Conservation (phyloP, 345 rosid species). For the Sisymbrium altissimum region DNA sequence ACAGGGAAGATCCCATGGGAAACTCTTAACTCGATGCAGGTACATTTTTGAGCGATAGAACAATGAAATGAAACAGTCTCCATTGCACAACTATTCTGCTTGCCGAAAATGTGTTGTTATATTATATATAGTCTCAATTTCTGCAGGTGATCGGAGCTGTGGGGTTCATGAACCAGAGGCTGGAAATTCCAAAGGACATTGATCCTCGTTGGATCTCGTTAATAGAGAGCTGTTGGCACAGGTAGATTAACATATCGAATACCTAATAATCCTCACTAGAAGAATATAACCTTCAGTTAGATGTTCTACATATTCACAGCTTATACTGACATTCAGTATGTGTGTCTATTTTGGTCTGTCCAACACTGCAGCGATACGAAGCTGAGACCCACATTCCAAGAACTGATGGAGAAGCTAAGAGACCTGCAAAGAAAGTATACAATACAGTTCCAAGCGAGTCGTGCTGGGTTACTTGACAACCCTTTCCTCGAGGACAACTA, state of each 20-base stretch:
- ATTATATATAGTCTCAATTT: too few relatives aligned
- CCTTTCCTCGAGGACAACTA: slow-evolving; percentile 36
- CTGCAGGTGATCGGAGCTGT: slow-evolving; percentile 93
- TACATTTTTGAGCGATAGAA: slow-evolving; percentile 25
- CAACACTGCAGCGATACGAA: slow-evolving; percentile 58
- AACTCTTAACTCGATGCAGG: slow-evolving; percentile 94
- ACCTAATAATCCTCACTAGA: background rate
- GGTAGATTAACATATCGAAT: slow-evolving; percentile 39
- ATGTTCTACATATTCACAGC: background rate
- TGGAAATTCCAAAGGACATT: slow-evolving; percentile 74
- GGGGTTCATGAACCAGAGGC: slow-evolving; percentile 92
- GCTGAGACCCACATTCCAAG: slow-evolving; percentile 80
- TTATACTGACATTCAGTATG: background rate
- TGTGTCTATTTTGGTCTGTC: slow-evolving; percentile 8
- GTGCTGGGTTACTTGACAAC: slow-evolving; percentile 45
- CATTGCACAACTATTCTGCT: too few relatives aligned
- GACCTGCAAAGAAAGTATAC: slow-evolving; percentile 63
- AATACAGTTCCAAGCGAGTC: slow-evolving; percentile 56
- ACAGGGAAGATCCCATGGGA: slow-evolving; percentile 98
- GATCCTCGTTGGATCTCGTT: slow-evolving; percentile 82
- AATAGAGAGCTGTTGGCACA: slow-evolving; percentile 92
- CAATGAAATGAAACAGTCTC: background rate
- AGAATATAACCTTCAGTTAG: background rate
- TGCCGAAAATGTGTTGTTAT: too few relatives aligned
- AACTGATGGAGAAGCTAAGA: slow-evolving; percentile 68